Conservation (phyloP, 345 rosid genomes). For the Rhizophora mangle region DNA sequence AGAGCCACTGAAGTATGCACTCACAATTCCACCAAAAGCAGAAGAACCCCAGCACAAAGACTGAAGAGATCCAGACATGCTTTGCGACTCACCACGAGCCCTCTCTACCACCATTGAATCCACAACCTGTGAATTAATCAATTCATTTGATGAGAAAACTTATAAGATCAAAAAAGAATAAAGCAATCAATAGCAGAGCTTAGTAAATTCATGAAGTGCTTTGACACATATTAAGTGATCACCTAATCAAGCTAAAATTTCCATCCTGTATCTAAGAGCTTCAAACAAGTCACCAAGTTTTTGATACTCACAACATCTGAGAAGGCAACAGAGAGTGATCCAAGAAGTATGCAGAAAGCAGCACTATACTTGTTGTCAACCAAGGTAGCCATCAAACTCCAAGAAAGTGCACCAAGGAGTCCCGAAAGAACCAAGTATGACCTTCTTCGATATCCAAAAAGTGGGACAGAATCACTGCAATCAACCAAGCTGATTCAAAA, state of each 20-base stretch:
- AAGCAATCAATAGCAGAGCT: background rate
- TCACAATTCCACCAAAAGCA: conserved; percentile 95
- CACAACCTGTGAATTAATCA: conserved; percentile 58
- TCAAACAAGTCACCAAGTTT: background rate
- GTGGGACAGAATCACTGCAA: conserved; percentile 84
- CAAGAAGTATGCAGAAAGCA: conserved; percentile 81
- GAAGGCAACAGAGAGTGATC: conserved; percentile 95
- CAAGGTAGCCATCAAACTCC: conserved; percentile 92
- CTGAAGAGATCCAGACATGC: conserved; percentile 86
- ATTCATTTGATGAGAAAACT: conserved; percentile 3
- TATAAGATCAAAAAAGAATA: background rate
- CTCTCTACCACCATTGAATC: conserved; percentile 99
- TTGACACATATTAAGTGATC: too few relatives aligned
- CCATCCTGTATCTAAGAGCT: background rate
- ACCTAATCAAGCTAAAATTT: too few relatives aligned
- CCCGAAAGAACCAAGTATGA: conserved; percentile 94
- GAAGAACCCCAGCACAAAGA: conserved; percentile 98
- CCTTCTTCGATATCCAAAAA: conserved; percentile 94
- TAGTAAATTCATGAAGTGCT: too few relatives aligned
- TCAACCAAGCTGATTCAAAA: conserved; percentile 13
- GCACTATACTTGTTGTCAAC: conserved; percentile 86
- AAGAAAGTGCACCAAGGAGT: conserved; percentile 91
- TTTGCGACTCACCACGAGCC: conserved; percentile 97
- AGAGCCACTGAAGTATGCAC: conserved; percentile 94
- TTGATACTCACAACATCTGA: conserved; percentile 77